Evolutionary conservation across 164 flowering plant genomes (phyloP), one percentile per base, ranked within the genome.

Genomic region (Magnolia changhungtana): DNA sequence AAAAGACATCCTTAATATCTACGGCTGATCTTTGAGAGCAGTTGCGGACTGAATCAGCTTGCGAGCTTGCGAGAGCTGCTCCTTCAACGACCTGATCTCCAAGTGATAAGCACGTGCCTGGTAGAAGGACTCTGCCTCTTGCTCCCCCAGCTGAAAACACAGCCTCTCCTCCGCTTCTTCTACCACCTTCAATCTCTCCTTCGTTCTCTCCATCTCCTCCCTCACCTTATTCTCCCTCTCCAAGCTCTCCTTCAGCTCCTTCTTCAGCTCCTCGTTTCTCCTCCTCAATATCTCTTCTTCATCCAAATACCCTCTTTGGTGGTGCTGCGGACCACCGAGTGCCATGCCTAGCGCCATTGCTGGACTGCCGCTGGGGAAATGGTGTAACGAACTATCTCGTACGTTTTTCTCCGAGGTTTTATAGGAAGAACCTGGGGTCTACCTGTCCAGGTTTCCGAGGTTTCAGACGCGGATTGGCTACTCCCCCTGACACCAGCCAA

Each of bases 111-210:
- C 75, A n/a, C 92, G 87, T 1, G 94, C 92, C 78, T 92, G 88
- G 23, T 85, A 82, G 1, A 90, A 83, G 8, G 97, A 83, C 74
- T 94, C 98, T 1, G 92, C 98, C 75, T 94, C 98, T 2, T 90
- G 82, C 67, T 94, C 94, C 0, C 94, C 97, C 2, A 94, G 89
- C 81, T 90, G 92, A 0, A 84, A 80, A 79, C 93, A 94, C 19
- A 94, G 89, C 73, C 86, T 74, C 86, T 92, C 98, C 85, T 91
- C 95, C 55, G 89, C 97, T 37, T 91, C 95, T 82, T 91, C 96
- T 51, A 87, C 90, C 74, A 88, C 82, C 20, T 82, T 77, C 50
- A 90, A 82, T 79, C 92, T 78, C 77, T 85, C 82, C 69, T 71
- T 72, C 20, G 82, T 75, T 61, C 65, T 76, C 76, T 72, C 58